phyloP scores from a whole-genome alignment of 1,139 yeast species.

The Yamadazyma dendronema region DNA sequence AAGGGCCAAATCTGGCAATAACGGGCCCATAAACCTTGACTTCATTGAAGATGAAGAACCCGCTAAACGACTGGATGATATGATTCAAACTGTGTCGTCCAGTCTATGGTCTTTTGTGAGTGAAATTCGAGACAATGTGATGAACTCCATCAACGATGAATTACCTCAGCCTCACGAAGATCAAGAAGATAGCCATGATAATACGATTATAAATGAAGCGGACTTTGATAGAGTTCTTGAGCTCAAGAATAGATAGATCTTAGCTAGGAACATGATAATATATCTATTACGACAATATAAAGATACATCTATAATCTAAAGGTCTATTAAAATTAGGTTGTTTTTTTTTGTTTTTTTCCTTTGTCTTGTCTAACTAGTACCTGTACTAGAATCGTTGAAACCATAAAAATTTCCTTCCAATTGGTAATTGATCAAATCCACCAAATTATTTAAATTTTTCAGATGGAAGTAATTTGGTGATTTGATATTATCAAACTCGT shows the following conservation, averaged over 20 bases:
- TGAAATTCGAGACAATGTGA: constrained; percentile 26
- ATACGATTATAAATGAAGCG: constrained; percentile 11
- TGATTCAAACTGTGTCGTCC: constrained; percentile 42
- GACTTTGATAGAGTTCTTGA: constrained; percentile 12
- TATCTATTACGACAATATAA: too few species aligned
- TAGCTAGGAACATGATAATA: not conserved
- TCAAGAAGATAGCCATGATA: constrained; percentile 9
- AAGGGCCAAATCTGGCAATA: constrained; percentile 9
- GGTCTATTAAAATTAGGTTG: constrained; percentile 4
- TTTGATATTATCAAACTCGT: constrained; percentile 35
- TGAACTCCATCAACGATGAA: constrained; percentile 9
- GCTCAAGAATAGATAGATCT: constrained; percentile 5
- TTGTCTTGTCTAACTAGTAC: constrained; percentile 10
- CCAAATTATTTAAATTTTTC: constrained; percentile 37
- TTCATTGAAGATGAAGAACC: constrained; percentile 8
- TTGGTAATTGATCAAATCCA: constrained; percentile 32
- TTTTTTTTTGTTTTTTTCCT: too few species aligned
- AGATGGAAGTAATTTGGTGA: constrained; percentile 45
- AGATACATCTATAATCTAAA: constrained; percentile 7
- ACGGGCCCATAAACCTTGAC: constrained; percentile 14
- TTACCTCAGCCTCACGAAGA: constrained; percentile 25
- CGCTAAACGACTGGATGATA: constrained; percentile 19
- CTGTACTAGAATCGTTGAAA: constrained; percentile 23
- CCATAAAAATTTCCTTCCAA: constrained; percentile 44
- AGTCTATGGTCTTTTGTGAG: constrained; percentile 48